Percentiles rank a stretch among this genome's conserved stretches.
These are phyloP conservation scores for Leishmania amazonensis DNA, from an alignment of 208 protist species.

Conservation along the genomic window DNA sequence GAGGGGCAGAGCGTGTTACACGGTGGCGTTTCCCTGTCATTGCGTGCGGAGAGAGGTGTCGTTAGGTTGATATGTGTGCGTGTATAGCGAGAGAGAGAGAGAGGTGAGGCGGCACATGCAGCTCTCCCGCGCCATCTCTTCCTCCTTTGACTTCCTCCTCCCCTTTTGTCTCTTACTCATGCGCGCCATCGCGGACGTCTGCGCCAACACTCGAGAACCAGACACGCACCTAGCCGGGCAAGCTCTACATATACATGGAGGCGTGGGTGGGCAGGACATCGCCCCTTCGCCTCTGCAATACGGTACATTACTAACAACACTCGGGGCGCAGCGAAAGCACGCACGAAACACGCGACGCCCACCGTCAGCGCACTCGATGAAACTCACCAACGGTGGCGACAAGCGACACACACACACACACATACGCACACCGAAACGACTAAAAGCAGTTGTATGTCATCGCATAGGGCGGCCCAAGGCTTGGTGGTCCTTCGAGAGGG, in stretches of 20 bases:
- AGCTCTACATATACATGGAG: neutral
- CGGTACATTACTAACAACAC: slow-evolving; percentile 1
- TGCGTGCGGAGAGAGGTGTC: neutral
- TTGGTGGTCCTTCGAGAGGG: neutral
- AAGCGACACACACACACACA: neutral
- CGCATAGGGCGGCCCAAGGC: neutral
- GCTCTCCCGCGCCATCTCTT: neutral
- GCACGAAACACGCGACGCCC: neutral
- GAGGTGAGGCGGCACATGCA: neutral
- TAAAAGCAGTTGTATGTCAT: neutral
- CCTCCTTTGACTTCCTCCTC: neutral
- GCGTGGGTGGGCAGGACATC: neutral
- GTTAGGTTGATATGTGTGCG: neutral
- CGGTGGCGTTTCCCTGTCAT: neutral
- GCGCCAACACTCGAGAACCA: neutral
- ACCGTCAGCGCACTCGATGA: neutral
- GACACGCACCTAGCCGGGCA: neutral
- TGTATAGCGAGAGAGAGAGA: neutral
- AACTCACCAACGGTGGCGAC: neutral
- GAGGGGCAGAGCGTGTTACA: neutral
- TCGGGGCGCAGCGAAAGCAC: neutral
- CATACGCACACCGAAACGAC: neutral
- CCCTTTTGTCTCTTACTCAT: neutral
- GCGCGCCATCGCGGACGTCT: neutral
- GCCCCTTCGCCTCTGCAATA: neutral